Base-by-base conservation (phyloP, 1,139 yeast species). In the Saccharomyces hybrid region DNA sequence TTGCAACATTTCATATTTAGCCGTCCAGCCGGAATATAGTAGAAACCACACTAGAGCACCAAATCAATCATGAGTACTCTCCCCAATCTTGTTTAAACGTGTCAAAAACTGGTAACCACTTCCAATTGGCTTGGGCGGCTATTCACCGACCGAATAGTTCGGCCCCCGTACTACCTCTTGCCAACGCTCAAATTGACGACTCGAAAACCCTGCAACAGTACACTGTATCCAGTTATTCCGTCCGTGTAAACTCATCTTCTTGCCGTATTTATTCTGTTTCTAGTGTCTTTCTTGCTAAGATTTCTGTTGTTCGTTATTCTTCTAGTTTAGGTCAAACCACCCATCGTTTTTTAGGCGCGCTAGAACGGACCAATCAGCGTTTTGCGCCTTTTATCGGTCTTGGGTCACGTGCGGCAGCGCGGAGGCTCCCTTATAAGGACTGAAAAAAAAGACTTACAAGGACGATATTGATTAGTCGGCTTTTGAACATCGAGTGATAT, bases 381-480 rank as follows among this genome's bases (percentile, higher is more conserved):
- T 38, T 38, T 38, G 44, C 44, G 44, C 44, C 44, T 8, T 38
- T 38, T 38, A 38, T 38, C 44, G 44, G 44, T 38, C 44, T 16
- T 38, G 12, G 44, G 44, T 38, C 44, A 38, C 44, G 44, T 38
- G 44, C 44, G 44, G 44, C 44, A 19, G 19, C 44, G 44, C 44
- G 44, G 44, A 38, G 24, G 44, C 44, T 38, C 44, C 44, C 44
- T 38, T 38, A 38, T 38, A 38, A 38, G 44, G 44, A 38, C 26
- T 38, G 44, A 24, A 38, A 11, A 9, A 38, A 38, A 38, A 38
- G 44, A 16, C 44, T 9, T 38, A 19, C 44, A 38, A 38, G 44
- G 26, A 16, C 26, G 24, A 38, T 38, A 24, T 24, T 24, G 26
- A 24, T 24, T 24, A 8, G 44, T 19, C 11, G 24, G 44, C 19